phyloP scores from a whole-genome alignment of 257 asterid genomes.

The Coffea canephora region DNA sequence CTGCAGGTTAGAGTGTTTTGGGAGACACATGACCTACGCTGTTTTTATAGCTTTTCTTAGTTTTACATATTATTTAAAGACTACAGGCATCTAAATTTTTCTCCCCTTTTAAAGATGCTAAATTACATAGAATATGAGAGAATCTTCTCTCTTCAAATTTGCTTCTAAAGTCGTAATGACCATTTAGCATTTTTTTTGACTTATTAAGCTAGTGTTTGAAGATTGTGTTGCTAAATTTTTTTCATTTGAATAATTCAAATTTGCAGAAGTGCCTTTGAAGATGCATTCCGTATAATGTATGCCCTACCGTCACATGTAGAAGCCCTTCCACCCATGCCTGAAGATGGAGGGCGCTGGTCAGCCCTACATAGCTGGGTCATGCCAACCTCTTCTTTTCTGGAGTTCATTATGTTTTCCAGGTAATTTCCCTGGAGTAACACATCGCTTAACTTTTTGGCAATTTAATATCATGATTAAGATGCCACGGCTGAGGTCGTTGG shows the following conservation, averaged over 20 bases:
- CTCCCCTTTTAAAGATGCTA: background rate
- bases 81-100: background rate
- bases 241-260: conserved; percentile 16
- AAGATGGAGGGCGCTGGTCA: conserved; percentile 89
- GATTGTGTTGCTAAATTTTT: background rate
- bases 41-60: background rate
- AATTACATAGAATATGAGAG: background rate
- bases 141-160: background rate
- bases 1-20: conserved; percentile 61
- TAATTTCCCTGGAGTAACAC: conserved; percentile 24
- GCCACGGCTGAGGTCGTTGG: background rate
- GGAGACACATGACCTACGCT: background rate
- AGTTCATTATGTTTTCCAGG: conserved; percentile 96
- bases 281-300: conserved; percentile 81
- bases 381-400: conserved; percentile 94
- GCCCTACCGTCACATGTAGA: conserved; percentile 73
- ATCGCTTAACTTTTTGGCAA: conserved; percentile 9
- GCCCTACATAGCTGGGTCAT: conserved; percentile 96
- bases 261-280: conserved; percentile 73
- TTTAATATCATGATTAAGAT: conserved; percentile 4
- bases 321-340: conserved; percentile 99
- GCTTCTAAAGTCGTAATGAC: too few species aligned
- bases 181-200: background rate
- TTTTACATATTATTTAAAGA: background rate
- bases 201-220: background rate